Evolutionary conservation across 495 filamentous ascomycete genomes (phyloP), one percentile per base, ranked within the genome.

Genomic region (Astrothelium subdiscretum): DNA sequence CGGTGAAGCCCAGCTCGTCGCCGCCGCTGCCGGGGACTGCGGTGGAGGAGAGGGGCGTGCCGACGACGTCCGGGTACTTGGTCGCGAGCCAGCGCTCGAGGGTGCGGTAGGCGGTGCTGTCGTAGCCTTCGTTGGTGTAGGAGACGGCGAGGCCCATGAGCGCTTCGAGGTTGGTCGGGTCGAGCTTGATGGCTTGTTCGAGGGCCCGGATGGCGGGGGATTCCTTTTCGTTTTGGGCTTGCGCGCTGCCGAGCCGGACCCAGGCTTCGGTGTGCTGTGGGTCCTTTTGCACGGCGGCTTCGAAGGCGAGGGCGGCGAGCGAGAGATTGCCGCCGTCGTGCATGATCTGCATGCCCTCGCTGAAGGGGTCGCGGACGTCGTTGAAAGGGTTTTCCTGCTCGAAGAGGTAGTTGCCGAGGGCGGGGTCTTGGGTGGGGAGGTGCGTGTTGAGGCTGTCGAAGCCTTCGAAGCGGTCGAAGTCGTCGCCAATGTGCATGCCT

Each of bases 61-160:
- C 68, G 70, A 92, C 83, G 68, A 96, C 81, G 15, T 82, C 73
- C 8, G 94, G 94, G 74, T 98, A 98, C 73, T 94, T 96, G 73
- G 88, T 82, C 12, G 87, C 85, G 57, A 99, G 83, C 94, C 94
- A 99, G 67, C 91, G 89, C 77, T 99, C 95, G 18, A 99, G 82
- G 20, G 92, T 96, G 31, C 92, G 88, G 79, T 97, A 99, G 63
- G 94, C 95, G 24, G 90, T 92, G 65, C 86, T 89, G 71, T 97
- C 94, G 78, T 97, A 97, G 63, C 92, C 94, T 74, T 99, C 94
- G 76, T 99, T 99, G 35, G 95, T 97, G 74, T 97, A 99, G n/a
- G 87, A 92, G 44, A 99, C 94, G 43, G 92, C 90, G 22, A 99
- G 80, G 3, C 89, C 91, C 91, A 99, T 97, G 32, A 97, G 79